These are phyloP conservation scores for Ustilago trichophora DNA, from an alignment of 1,284 basidiomycete genomes.

Conservation along the genomic window DNA sequence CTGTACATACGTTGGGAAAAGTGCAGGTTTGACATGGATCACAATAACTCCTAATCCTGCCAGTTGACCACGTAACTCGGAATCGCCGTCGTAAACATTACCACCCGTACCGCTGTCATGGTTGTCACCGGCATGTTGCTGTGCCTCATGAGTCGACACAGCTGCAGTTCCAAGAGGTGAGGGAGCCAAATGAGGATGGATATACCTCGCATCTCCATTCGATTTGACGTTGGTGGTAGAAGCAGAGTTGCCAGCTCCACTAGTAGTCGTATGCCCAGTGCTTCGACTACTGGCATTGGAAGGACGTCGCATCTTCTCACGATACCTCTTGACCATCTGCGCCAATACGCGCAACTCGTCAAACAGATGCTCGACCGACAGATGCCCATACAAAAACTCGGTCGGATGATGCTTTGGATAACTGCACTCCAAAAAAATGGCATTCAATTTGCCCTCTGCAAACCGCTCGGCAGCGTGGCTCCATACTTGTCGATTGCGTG, in stretches of 20 bases:
- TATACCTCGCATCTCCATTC: conserved; percentile 14
- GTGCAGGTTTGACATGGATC: conserved; percentile 59
- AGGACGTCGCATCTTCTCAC: conserved; percentile 18
- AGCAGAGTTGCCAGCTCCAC: neutral
- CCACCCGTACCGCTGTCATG: conserved; percentile 2
- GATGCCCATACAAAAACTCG: conserved; percentile 59
- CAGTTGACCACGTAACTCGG: conserved; percentile 39
- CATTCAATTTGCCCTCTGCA: conserved; percentile 49
- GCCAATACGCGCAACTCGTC: conserved; percentile 57
- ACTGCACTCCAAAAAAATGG: conserved; percentile 63
- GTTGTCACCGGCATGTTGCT: conserved; percentile 8
- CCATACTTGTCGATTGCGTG: conserved; percentile 57
- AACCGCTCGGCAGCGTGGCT: conserved; percentile 53
- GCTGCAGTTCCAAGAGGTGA: conserved; percentile 40
- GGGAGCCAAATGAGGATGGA: conserved; percentile 25
- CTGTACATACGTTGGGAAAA: conserved; percentile 51
- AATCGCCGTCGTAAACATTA: conserved; percentile 49
- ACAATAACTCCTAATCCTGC: conserved; percentile 51
- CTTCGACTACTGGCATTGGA: conserved; percentile 24
- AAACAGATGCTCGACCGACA: conserved; percentile 55
- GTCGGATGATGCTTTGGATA: conserved; percentile 55
- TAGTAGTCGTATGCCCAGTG: neutral
- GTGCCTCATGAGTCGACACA: conserved; percentile 17
- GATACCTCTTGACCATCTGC: conserved; percentile 43
- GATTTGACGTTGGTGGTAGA: neutral